Conservation (phyloP, 805 yeast genomes). For the Ogataea corticis region DNA sequence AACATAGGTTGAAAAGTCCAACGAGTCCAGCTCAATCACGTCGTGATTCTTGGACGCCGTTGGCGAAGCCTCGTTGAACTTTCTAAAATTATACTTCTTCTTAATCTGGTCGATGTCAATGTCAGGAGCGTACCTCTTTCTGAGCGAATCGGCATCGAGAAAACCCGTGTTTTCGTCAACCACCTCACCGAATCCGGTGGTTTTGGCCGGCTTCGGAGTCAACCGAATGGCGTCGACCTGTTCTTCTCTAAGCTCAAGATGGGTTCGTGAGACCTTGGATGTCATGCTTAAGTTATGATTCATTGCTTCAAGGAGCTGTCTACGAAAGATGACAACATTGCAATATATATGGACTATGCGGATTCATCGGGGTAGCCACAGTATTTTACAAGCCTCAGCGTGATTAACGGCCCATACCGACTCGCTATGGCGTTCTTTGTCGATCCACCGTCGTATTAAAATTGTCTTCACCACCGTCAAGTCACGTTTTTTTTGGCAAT, state of each 20-base stretch:
- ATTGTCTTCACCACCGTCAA: not conserved
- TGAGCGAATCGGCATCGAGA: slow-evolving; percentile 5
- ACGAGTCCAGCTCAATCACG: slow-evolving; percentile 34
- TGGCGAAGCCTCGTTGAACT: slow-evolving; percentile 28
- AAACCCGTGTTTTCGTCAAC: slow-evolving; percentile 1
- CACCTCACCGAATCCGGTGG: slow-evolving; percentile 3
- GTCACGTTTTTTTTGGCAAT: not conserved
- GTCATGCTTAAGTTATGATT: slow-evolving; percentile 1
- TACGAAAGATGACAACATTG: not conserved
- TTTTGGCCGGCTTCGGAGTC: slow-evolving; percentile 1
- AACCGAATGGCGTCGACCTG: slow-evolving; percentile 5
- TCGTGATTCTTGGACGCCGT: slow-evolving; percentile 14
- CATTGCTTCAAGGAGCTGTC: not conserved
- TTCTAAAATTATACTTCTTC: slow-evolving; percentile 31
- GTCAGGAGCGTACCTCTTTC: slow-evolving; percentile 2
- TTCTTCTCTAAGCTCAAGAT: not conserved
- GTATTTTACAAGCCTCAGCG: not conserved
- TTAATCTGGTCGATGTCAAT: slow-evolving; percentile 16
- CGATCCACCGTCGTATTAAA: no score
- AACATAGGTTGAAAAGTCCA: slow-evolving; percentile 38
- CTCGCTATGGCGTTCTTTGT: not conserved
- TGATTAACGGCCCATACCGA: not conserved
- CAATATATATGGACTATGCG: not conserved
- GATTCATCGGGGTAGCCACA: not conserved
- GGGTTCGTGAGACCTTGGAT: not conserved